Percentiles rank a stretch among this genome's conserved stretches.
Conservation (phyloP, 768 basidiomycete genomes). For the Hydnomerulius pinastri region DNA sequence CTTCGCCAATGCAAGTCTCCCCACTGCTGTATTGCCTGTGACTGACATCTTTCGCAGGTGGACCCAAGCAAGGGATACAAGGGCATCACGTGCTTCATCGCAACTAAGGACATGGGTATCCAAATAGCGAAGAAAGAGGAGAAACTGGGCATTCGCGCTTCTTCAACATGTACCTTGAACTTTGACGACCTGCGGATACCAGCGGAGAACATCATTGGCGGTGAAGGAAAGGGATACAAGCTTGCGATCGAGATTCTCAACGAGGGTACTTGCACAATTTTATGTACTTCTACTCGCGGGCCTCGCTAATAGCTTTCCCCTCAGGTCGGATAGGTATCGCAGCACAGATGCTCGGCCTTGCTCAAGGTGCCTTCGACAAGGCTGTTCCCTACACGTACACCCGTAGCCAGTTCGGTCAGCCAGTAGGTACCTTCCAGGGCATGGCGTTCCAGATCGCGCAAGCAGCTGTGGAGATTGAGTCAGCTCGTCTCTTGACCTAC, state of each 20-base stretch:
- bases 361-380: slow-evolving; percentile 96
- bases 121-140: slow-evolving; percentile 99
- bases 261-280: slow-evolving; percentile 56
- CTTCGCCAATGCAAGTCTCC: slow-evolving; percentile 82
- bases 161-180: slow-evolving; percentile 91
- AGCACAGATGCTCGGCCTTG: slow-evolving; percentile 97
- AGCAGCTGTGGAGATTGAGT: slow-evolving; percentile 87
- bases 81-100: slow-evolving; percentile 97
- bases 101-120: slow-evolving; percentile 95
- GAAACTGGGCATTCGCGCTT: slow-evolving; percentile 95
- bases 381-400: slow-evolving; percentile 94
- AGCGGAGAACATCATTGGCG: slow-evolving; percentile 88
- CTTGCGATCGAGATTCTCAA: slow-evolving; percentile 96
- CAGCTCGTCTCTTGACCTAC: slow-evolving; percentile 89
- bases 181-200: slow-evolving; percentile 92
- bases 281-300: neutral
- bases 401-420: slow-evolving; percentile 91
- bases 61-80: slow-evolving; percentile 97
- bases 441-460: slow-evolving; percentile 95
- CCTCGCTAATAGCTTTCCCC: neutral
- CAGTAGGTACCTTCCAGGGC: slow-evolving; percentile 93
- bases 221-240: slow-evolving; percentile 92
- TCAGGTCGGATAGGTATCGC: slow-evolving; percentile 93
- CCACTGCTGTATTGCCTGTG: neutral
- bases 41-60: slow-evolving; percentile 40